Conservation (phyloP, 345 rosid genomes). For the Lenwebbia sp. region DNA sequence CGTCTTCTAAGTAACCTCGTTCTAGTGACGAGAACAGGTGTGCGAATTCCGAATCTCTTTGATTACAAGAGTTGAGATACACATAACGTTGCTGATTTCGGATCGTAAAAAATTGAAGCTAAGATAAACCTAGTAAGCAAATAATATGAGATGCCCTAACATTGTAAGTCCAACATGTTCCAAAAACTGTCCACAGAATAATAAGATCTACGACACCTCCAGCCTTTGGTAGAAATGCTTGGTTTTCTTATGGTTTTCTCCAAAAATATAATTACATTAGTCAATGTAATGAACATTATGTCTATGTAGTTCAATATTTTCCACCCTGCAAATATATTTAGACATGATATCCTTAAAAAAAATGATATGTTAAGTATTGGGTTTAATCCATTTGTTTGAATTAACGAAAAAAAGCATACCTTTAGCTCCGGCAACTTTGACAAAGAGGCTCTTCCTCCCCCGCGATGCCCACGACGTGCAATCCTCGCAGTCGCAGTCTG, state of each 20-base stretch:
- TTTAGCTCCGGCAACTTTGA: conserved; percentile 54
- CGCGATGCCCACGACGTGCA: conserved; percentile 73
- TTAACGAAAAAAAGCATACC: conserved; percentile 8
- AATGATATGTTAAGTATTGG: not conserved
- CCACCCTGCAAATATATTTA: not conserved
- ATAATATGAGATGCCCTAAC: too few species aligned
- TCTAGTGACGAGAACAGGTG: not conserved
- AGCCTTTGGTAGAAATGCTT: too few species aligned
- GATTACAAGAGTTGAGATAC: too few species aligned
- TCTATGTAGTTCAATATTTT: not conserved
- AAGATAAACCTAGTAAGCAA: too few species aligned
- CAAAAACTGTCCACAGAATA: too few species aligned
- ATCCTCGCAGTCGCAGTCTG: conserved; percentile 75
- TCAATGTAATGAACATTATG: not conserved
- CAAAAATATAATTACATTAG: too few species aligned
- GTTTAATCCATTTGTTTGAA: not conserved
- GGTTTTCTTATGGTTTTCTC: too few species aligned
- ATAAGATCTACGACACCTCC: too few species aligned
- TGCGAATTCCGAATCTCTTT: not conserved
- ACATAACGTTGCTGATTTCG: too few species aligned
- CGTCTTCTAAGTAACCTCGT: not conserved
- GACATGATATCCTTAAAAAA: not conserved
- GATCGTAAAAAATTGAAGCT: too few species aligned
- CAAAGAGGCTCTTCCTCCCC: conserved; percentile 49
- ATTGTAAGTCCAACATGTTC: too few species aligned